Conservation (phyloP, 225 moss, liverwort and hornwort genomes). For the Pseudoscleropodium purum region DNA sequence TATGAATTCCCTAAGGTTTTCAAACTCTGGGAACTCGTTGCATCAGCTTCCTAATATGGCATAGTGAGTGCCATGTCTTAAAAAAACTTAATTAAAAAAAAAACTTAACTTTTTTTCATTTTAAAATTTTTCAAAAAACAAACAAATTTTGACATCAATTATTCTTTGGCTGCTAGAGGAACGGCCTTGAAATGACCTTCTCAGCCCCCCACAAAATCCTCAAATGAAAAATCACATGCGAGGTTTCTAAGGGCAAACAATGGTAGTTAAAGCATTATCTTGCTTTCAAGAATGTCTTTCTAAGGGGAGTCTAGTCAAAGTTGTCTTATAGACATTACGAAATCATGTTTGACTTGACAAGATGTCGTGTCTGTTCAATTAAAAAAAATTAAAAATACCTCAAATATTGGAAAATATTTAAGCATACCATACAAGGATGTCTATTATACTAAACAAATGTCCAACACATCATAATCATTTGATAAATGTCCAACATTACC, state of each 20-base stretch:
- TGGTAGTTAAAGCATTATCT: background rate
- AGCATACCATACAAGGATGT: background rate
- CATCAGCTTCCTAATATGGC: no score
- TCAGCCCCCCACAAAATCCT: no score
- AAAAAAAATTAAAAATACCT: background rate
- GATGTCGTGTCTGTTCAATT: rapidly evolving
- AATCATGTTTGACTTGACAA: background rate
- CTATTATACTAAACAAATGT: background rate
- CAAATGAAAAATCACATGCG: no score
- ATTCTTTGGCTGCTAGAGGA: no score
- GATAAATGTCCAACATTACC: rapidly evolving
- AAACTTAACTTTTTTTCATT: no score
- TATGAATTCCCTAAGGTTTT: no score
- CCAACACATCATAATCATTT: rapidly evolving
- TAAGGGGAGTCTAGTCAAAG: background rate
- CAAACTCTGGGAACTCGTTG: no score
- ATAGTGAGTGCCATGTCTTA: no score
- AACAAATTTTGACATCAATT: no score
- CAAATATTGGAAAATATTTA: background rate
- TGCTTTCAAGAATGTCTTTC: background rate
- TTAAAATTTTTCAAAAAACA: no score
- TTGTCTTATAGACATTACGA: background rate
- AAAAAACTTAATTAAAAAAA: no score
- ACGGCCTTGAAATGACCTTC: no score
- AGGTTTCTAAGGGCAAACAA: background rate